Evolutionary conservation across 139 green algal genomes (phyloP).

Genomic region (Tetradesmus obliquus): DNA sequence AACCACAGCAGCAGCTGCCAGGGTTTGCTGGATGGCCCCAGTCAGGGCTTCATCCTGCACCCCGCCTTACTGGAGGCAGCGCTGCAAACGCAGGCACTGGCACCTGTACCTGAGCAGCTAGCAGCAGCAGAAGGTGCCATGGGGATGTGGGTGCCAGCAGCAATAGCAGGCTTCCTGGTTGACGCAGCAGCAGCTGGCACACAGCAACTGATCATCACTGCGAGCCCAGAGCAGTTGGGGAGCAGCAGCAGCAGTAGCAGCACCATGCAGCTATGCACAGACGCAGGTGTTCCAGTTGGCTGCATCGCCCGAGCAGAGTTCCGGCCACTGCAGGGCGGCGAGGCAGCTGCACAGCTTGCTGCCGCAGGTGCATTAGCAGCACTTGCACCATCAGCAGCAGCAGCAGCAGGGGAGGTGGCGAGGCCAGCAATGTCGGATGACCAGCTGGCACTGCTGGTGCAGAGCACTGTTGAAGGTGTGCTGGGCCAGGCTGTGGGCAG

Average conservation of each 20-base stretch:
- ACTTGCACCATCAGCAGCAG: background rate
- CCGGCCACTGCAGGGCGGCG: background rate
- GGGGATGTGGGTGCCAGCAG: constrained; percentile 6
- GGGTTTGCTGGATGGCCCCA: background rate
- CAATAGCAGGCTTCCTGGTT: background rate
- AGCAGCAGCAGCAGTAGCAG: background rate
- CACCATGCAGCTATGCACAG: constrained; percentile 25
- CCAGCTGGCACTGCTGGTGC: constrained; percentile 33
- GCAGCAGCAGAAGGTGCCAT: background rate
- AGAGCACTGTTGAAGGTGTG: constrained; percentile 37
- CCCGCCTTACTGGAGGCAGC: constrained; percentile 38
- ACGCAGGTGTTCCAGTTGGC: background rate
- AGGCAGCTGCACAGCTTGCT: constrained; percentile 1
- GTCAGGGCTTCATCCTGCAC: constrained; percentile 26
- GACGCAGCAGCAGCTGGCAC: background rate
- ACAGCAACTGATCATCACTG: background rate
- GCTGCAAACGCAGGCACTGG: constrained; percentile 36
- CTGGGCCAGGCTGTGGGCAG: constrained; percentile 37
- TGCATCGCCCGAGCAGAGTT: background rate
- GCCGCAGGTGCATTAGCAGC: constrained; percentile 7
- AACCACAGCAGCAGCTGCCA: background rate
- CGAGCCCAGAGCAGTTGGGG: background rate
- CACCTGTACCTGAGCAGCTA: background rate
- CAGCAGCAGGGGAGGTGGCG: background rate
- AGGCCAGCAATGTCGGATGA: background rate